These are phyloP conservation scores for Xylaria sp. DNA, from an alignment of 2,329 filamentous ascomycete genomes.

Conservation along the genomic window DNA sequence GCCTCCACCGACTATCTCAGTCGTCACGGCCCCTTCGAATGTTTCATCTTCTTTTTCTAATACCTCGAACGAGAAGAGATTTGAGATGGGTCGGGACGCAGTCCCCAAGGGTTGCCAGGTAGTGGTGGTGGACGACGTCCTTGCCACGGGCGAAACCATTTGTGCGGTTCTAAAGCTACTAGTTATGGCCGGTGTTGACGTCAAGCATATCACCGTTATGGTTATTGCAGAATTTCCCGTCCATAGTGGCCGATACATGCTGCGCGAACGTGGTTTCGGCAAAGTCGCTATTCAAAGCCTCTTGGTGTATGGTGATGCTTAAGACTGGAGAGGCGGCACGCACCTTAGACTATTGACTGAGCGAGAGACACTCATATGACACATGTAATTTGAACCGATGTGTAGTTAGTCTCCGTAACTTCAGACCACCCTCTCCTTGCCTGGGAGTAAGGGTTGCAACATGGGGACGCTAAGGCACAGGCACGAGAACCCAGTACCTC, in stretches of 20 bases:
- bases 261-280: slow-evolving; percentile 62
- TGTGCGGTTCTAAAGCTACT: slow-evolving; percentile 64
- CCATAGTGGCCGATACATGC: slow-evolving; percentile 61
- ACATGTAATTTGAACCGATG: neutral
- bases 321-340: neutral
- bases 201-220: slow-evolving; percentile 59
- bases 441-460: neutral
- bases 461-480: neutral
- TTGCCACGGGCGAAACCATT: slow-evolving; percentile 66
- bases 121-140: slow-evolving; percentile 70
- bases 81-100: slow-evolving; percentile 62
- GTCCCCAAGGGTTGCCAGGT: slow-evolving; percentile 56
- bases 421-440: no score
- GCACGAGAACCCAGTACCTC: no score
- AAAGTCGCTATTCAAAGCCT: slow-evolving; percentile 62
- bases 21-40: slow-evolving; percentile 60
- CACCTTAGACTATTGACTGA: neutral
- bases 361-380: neutral
- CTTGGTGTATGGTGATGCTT: slow-evolving; percentile 60
- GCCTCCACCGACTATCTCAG: slow-evolving; percentile 64
- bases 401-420: neutral
- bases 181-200: slow-evolving; percentile 54
- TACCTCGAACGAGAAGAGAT: slow-evolving; percentile 44
- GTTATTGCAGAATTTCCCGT: slow-evolving; percentile 68
- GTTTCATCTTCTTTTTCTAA: slow-evolving; percentile 59